Base-by-base conservation (phyloP, 208 protist species). In the Angomonas ambiguus region DNA sequence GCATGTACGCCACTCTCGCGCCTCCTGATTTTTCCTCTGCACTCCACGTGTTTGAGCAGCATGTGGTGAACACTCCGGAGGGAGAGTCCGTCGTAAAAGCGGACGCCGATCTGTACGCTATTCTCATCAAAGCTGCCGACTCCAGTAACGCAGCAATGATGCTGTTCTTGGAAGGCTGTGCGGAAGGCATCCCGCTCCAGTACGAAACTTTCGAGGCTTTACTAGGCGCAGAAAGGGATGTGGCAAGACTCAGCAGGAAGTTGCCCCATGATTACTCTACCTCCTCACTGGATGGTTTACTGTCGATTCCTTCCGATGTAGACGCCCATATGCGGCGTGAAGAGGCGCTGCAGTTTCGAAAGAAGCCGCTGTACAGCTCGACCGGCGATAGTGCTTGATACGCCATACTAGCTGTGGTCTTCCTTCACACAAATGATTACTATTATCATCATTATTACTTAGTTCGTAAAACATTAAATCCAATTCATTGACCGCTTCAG, bases 241-340 rank as follows among this genome's bases (percentile, higher is more conserved):
- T 95, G 6, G 59, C 75, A 3, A 60, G 74, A 20, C 72, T 95
- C n/a, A 91, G 72, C 59, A 65, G 76, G 16, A 90, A 85, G 45
- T 74, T 95, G 8, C 90, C 90, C 16, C 68, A 88, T 64, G 85
- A 89, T 65, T 95, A 95, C 74, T 27, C 66, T n/a, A 69, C 71
- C 32, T 91, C 86, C 0, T 65, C 75, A 22, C 60, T 95, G 3
- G 90, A 95, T 67, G 64, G 71, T 18, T 83, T 89, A 63, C 69
- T 95, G 35, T 80, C 78, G 24, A 91, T 95, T 30, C 90, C 90
- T 0, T 71, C 72, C 25, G 79, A 93, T 27, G 85, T 74, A 0
- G 90, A 95, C 59, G 90, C 90, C 6, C 90, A 95, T 65, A 49
- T 87, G 30, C 84, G 90, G 2, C 84, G 90, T 11, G 90, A 93